phyloP scores from a whole-genome alignment of 352 stramenopile species.

The Phytopythium cucurbitacearum region DNA sequence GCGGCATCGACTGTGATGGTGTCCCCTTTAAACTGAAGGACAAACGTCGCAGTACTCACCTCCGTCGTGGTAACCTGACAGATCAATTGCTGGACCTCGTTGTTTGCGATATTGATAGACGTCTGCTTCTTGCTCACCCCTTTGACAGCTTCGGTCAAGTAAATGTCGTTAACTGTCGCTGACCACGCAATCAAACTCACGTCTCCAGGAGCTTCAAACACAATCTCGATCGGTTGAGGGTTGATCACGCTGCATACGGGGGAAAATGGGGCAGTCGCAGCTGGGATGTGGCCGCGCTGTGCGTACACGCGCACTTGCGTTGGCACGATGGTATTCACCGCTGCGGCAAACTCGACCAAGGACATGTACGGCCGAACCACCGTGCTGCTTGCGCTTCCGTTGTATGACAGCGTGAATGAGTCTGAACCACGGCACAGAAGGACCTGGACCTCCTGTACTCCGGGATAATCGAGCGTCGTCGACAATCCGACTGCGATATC shows the following conservation, averaged over 20 bases:
- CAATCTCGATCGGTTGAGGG: slow-evolving; percentile 34
- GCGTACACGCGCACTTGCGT: slow-evolving; percentile 43
- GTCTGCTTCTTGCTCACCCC: slow-evolving; percentile 26
- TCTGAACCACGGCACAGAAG: slow-evolving; percentile 43
- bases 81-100: slow-evolving; percentile 43
- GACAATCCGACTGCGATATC: slow-evolving; percentile 47
- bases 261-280: slow-evolving; percentile 23
- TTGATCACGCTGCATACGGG: slow-evolving; percentile 60
- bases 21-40: slow-evolving; percentile 39
- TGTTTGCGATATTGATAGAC: slow-evolving; percentile 46
- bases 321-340: slow-evolving; percentile 48
- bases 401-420: slow-evolving; percentile 46
- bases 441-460: slow-evolving; percentile 68
- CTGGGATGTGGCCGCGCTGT: slow-evolving; percentile 14
- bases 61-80: slow-evolving; percentile 41
- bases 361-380: slow-evolving; percentile 36
- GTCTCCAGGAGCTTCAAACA: slow-evolving; percentile 59
- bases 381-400: slow-evolving; percentile 3
- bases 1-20: slow-evolving; percentile 33
- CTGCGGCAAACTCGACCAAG: slow-evolving; percentile 38
- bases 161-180: slow-evolving; percentile 50
- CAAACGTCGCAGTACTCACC: slow-evolving; percentile 31
- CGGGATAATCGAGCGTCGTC: slow-evolving; percentile 50
- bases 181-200: slow-evolving; percentile 50
- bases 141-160: slow-evolving; percentile 54